phyloP scores from a whole-genome alignment of 116 monocot genomes.

The Dioscorea cayenensis region DNA sequence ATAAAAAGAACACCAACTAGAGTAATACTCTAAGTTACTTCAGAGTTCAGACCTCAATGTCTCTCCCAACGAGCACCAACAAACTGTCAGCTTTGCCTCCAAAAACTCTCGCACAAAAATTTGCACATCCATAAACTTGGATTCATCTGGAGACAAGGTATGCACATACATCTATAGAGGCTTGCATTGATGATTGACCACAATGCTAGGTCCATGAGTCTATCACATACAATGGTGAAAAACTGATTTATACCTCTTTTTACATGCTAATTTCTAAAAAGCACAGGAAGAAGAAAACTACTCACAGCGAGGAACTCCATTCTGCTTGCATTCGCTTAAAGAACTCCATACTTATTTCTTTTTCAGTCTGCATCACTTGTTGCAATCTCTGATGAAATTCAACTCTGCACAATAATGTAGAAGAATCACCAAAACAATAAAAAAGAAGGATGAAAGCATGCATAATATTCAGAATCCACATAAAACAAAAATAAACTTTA shows the following conservation, averaged over 20 bases:
- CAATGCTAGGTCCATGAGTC: no score
- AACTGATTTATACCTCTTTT: neutral
- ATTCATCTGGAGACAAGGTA: constrained; percentile 39
- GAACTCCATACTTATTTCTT: constrained; percentile 53
- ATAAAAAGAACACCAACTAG: no score
- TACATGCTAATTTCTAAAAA: neutral
- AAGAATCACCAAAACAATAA: no score
- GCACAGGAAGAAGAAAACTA: neutral
- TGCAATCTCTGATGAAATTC: constrained; percentile 67
- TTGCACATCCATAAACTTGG: constrained; percentile 39
- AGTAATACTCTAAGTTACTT: no score
- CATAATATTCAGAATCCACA: neutral
- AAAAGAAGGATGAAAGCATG: no score
- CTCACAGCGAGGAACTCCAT: constrained; percentile 27
- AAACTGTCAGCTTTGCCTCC: constrained; percentile 83
- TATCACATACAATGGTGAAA: neutral
- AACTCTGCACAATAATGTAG: constrained; percentile 21
- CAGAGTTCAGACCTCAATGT: constrained; percentile 21
- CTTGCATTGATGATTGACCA: neutral
- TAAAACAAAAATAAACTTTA: neutral
- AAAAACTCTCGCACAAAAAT: constrained; percentile 71
- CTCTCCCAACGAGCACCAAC: constrained; percentile 50
- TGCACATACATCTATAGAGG: neutral
- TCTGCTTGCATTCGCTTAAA: constrained; percentile 32
- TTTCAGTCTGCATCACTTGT: constrained; percentile 66